Evolutionary conservation across 1,139 yeast species (phyloP).

Genomic region (Protomyces arabidopsidicola): DNA sequence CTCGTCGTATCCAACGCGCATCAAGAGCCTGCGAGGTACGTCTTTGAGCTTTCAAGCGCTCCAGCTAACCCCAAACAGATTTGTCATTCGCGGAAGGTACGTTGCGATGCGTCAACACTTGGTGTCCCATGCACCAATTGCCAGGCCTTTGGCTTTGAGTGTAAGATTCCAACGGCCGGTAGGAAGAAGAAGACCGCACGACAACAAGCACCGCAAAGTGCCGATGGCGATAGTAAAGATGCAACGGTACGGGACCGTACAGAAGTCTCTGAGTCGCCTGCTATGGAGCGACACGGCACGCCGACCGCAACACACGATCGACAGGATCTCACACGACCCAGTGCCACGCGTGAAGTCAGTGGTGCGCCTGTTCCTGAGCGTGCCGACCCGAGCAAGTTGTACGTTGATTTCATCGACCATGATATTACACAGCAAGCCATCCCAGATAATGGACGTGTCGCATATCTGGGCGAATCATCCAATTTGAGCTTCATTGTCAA

Average conservation of each 20-base stretch:
- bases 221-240: neutral
- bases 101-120: slow-evolving; percentile 27
- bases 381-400: slow-evolving; percentile 10
- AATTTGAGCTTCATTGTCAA: slow-evolving; percentile 40
- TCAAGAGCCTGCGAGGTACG: slow-evolving; percentile 26
- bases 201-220: neutral
- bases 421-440: slow-evolving; percentile 13
- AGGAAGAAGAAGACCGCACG: slow-evolving; percentile 3
- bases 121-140: slow-evolving; percentile 29
- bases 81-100: slow-evolving; percentile 27
- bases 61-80: neutral
- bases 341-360: neutral
- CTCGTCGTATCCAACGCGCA: slow-evolving; percentile 23
- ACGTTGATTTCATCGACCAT: slow-evolving; percentile 10
- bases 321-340: neutral
- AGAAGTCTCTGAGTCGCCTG: neutral
- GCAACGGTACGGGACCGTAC: neutral
- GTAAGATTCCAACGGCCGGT: slow-evolving; percentile 20
- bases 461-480: slow-evolving; percentile 38
- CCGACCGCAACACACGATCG: neutral
- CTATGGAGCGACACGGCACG: neutral
- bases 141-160: slow-evolving; percentile 26
- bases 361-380: neutral
- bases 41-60: neutral
- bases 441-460: slow-evolving; percentile 23